These are phyloP conservation scores for Marasmius fiardii DNA, from an alignment of 1,284 basidiomycete species.

Conservation along the genomic window DNA sequence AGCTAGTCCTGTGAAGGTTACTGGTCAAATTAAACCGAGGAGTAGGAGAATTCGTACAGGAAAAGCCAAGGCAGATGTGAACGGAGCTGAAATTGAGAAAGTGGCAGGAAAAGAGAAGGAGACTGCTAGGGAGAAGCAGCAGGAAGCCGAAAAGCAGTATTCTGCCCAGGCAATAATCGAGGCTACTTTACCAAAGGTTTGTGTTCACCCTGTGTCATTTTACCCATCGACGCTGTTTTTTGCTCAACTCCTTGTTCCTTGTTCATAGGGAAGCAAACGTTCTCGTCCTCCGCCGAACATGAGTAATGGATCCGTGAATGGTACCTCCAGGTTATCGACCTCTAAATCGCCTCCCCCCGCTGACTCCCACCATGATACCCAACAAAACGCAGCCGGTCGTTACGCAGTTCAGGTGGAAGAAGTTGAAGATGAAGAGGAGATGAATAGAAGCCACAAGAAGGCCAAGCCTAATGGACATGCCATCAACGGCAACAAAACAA, in stretches of 20 bases:
- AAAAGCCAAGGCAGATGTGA: conserved; percentile 28
- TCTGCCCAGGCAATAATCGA: conserved; percentile 66
- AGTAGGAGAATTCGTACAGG: conserved; percentile 33
- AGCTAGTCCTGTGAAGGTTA: conserved; percentile 51
- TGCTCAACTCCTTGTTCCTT: conserved; percentile 9
- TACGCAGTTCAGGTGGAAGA: conserved; percentile 12
- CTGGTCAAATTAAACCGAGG: conserved; percentile 37
- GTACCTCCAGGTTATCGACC: conserved; percentile 14
- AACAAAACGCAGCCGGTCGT: conserved; percentile 18
- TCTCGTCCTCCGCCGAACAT: conserved; percentile 51
- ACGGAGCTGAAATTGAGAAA: conserved; percentile 22
- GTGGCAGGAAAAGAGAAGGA: conserved; percentile 23
- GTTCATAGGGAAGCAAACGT: conserved; percentile 72
- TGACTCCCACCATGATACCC: conserved; percentile 7
- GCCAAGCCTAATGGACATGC: conserved; percentile 6
- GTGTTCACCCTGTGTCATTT: conserved; percentile 5
- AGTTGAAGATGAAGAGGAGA: conserved; percentile 11
- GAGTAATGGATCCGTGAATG: conserved; percentile 5
- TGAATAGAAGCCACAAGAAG: conserved; percentile 9
- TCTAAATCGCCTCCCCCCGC: conserved; percentile 11
- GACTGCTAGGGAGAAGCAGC: conserved; percentile 26
- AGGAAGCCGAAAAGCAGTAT: conserved; percentile 30
- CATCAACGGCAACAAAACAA: conserved; percentile 1
- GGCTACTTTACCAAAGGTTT: conserved; percentile 67
- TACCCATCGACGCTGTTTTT: background rate